These are phyloP conservation scores for Blastobotrys ciferrii DNA, from an alignment of 1,139 yeast species.

Conservation along the genomic window DNA sequence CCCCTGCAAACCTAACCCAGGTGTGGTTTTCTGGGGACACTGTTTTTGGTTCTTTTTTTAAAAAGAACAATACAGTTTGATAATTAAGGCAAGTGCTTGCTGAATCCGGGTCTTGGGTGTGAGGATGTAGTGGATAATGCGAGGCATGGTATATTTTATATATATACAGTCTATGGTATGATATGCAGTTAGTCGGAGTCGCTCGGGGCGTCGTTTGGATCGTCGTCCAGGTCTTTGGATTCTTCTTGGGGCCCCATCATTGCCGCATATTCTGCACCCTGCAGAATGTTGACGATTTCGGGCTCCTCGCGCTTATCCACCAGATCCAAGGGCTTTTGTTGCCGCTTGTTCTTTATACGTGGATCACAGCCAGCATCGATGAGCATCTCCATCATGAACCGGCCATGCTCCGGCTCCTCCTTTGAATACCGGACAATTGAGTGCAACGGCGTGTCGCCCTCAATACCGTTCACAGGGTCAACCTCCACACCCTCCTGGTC, in stretches of 20 bases:
- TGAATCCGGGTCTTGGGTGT: no score
- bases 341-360: slow-evolving; percentile 51
- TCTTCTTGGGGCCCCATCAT: slow-evolving; percentile 31
- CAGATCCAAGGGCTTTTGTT: slow-evolving; percentile 73
- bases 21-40: no score
- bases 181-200: slow-evolving; percentile 18
- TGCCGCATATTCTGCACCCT: slow-evolving; percentile 78
- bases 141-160: no score
- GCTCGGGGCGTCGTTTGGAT: slow-evolving; percentile 14
- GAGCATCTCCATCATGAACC: slow-evolving; percentile 72
- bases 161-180: not conserved
- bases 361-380: slow-evolving; percentile 94
- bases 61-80: no score
- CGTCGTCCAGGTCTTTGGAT: slow-evolving; percentile 31
- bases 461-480: slow-evolving; percentile 68
- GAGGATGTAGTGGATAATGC: no score
- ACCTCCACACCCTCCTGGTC: slow-evolving; percentile 91
- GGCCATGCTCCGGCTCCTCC: slow-evolving; percentile 84
- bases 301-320: slow-evolving; percentile 47
- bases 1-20: no score
- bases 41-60: no score
- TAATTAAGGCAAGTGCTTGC: no score
- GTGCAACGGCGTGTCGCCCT: slow-evolving; percentile 89
- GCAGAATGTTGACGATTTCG: slow-evolving; percentile 58
- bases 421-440: slow-evolving; percentile 72